Base-by-base conservation (phyloP, 2,329 filamentous ascomycete genomes). In the Fusarium sp. region DNA sequence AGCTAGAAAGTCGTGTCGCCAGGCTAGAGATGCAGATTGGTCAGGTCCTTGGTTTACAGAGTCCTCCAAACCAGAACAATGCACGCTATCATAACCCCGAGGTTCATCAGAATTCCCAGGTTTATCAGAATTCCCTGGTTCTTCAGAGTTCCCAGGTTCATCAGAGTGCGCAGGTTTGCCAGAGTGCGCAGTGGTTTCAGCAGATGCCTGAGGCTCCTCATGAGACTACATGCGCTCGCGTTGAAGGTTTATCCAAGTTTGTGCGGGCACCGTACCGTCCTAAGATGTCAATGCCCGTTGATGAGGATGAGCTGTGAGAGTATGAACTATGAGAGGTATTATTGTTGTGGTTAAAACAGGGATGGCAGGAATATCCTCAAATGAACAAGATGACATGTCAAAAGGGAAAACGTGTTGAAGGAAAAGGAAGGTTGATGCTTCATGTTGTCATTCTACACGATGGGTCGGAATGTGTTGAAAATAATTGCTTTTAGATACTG, bases 21-120 rank as follows among this genome's bases (percentile, higher is more conserved):
- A 51, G 37, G 19, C 42, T 76, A 7, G 74, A 76, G 23, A 55
- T 63, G 14, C 45, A 73, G 6, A 39, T 76, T 14, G 21, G 46
- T 4, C 39, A 35, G 29, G 29, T 70, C 21, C 46, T 69, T 6
- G 15, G 14, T 6, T 15, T 31, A 2, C 35, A 56, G 19, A 61
- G 45, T 14, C 52, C 39, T 8, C 39, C 18, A 3, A 35, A 27
- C 18, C 33, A 49, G 18, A 9, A 14, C 16, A 18, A 48, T 27
- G 5, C 8, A 7, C 19, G 15, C 27, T 25, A 46, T 23, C 39
- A 27, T 29, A 25, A 7, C 10, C 12, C 29, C 1, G 18, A 19
- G 9, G 19, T 33, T 18, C n/a, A 16, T 29, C 52, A 25, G 16
- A 25, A 11, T 44, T 25, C 42, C 11, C 23, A 25, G 3, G 18